phyloP scores from a whole-genome alignment of 768 basidiomycete genomes.

The Boletus rufocinnamomeus region DNA sequence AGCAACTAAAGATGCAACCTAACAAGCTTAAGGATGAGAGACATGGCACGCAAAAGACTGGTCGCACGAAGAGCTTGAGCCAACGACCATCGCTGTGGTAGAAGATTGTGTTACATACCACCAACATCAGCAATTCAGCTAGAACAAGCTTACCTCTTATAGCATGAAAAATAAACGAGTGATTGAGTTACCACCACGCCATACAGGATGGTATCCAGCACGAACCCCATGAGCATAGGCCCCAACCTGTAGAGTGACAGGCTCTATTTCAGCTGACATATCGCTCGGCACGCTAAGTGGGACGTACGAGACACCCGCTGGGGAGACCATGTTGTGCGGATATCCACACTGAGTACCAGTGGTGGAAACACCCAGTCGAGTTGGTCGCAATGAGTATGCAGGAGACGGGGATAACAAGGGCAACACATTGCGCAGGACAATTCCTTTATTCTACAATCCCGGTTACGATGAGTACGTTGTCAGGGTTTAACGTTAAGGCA shows the following conservation, averaged over 20 bases:
- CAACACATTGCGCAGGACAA: background rate
- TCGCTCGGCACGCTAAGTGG: background rate
- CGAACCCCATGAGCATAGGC: slow-evolving; percentile 38
- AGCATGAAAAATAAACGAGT: slow-evolving; percentile 33
- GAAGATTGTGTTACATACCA: background rate
- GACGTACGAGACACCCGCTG: slow-evolving; percentile 28
- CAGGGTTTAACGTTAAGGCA: slow-evolving; percentile 19
- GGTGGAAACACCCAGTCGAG: slow-evolving; percentile 6
- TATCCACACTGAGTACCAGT: slow-evolving; percentile 10
- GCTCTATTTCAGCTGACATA: background rate
- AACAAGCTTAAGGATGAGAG: background rate
- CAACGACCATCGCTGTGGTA: slow-evolving; percentile 20
- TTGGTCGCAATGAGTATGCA: slow-evolving; percentile 4
- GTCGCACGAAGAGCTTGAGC: slow-evolving; percentile 29
- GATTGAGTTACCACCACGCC: slow-evolving; percentile 39
- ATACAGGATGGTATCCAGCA: slow-evolving; percentile 38
- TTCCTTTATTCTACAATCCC: slow-evolving; percentile 17
- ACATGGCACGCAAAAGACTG: background rate
- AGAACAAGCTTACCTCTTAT: slow-evolving; percentile 24
- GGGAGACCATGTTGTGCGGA: slow-evolving; percentile 19
- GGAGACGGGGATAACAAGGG: slow-evolving; percentile 10
- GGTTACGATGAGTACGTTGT: slow-evolving; percentile 24
- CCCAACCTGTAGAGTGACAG: slow-evolving; percentile 29
- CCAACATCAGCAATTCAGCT: background rate
- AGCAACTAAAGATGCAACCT: slow-evolving; percentile 26